Evolutionary conservation across 2,329 filamentous ascomycete genomes (phyloP), one percentile per base, ranked within the genome.

Genomic region (Sclerotinia nivalis): DNA sequence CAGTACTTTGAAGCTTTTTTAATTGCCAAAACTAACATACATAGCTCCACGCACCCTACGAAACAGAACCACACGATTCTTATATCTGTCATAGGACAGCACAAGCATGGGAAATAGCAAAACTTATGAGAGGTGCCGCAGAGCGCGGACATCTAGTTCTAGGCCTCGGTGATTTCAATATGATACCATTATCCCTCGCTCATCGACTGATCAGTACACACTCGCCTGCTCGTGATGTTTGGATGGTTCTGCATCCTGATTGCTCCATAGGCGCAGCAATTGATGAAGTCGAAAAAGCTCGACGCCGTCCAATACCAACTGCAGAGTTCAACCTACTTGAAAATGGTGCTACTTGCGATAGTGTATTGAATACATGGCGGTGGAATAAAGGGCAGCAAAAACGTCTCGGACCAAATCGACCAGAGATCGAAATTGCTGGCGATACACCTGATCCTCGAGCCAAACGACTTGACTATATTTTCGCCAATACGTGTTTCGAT

Each of bases 401-500:
- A 76, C 84, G 85, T 8, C 82, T 96, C 3, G 86, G 86, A 22
- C 87, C 87, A 59, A 90, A 90, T 0, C 85, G 87, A 68, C 85
- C 89, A n/a, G 75, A 80, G 18, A 84, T 89, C 54, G 80, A 83
- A 7, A 84, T 97, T 9, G 83, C 90, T n/a, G 85, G 86, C 0
- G 85, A 90, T 60, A 87, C 87, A 0, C 80, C 84, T 4, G 94
- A 97, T 78, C 88, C 88, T 0, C 84, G 84, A 34, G 95, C 91
- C n/a, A 95, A 97, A 79, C 85, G 96, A 31, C 86, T 98, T 61
- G 96, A 99, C 81, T 99, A 99, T 80, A 91, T 99, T 77, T 98
- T 99, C 80, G 90, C 93, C 74, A 88, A 87, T 1, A 86, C 86
- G 18, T 86, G 84, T 18, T 78, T 78, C 47, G 78, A 81, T 70